Base-by-base conservation (phyloP, 208 protist species). In the Herpetomonas samuelpessoai region DNA sequence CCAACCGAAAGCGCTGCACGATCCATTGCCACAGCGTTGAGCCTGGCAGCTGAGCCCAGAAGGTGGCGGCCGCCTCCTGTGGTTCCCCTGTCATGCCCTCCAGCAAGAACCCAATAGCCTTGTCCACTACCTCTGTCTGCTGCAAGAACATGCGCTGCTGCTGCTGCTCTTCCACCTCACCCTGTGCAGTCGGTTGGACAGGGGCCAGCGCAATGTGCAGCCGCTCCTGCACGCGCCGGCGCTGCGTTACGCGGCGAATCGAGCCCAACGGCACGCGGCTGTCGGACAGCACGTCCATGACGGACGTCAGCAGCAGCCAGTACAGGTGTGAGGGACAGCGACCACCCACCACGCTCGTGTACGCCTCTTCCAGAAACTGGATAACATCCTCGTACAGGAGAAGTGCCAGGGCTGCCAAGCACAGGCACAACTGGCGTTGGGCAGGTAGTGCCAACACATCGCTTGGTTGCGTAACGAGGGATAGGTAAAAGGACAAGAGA, bases 281-380 rank as follows among this genome's bases (percentile, higher is more conserved):
- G 49, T 92, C 84, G n/a, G 63, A 69, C 19, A 95, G 68, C 10
- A 92, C 47, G 21, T 79, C 77, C 41, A 80, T 62, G 21, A 82
- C 55, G 1, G 65, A 59, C 7, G 73, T 59, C n/a, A 86, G 62
- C 3, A 85, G 46, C 22, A 63, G 47, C 29, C 68, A 28, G 46
- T 71, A 76, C 44, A 73, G 49, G 24, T 74, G 61, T 19, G 62
- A 61, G 25, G 59, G 61, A 19, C 61, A n/a, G 26, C 57, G 39
- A 22, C 47, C 24, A 28, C 64, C 63, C 24, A 44, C 35, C 27
- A 12, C 35, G 16, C 29, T 22, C 16, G 22, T 24, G 26, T 73
- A 55, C 22, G 47, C 44, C 16, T 74, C 63, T 12, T 35, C 62
- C 1, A n/a, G 60, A 19, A 54, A 53, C 27, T 46, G 21, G 26